Base-by-base conservation (phyloP, 768 basidiomycete species). In the Leucocoprinus leucothites region DNA sequence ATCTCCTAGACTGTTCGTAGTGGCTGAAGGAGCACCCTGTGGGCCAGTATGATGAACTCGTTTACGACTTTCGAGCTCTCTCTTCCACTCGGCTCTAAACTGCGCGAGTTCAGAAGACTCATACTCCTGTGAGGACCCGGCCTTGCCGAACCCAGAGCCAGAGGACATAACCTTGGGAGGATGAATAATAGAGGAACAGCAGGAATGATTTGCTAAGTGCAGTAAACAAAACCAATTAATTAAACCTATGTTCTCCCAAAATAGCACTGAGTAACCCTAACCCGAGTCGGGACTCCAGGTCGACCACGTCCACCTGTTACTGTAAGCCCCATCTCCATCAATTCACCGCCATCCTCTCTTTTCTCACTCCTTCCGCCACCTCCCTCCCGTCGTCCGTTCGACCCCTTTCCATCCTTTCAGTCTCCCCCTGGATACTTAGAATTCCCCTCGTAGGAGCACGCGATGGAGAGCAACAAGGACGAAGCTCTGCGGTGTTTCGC, bases 401-500 rank as follows among this genome's bases (percentile, higher is more conserved):
- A 18, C 24, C 5, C 43, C 6, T 24, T 8, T 19, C 21, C 9
- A 13, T 45, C 8, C 14, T 43, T 44, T 8, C 13, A 16, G 3
- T 14, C n/a, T n/a, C n/a, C n/a, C n/a, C n/a, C n/a, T n/a, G n/a
- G n/a, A n/a, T n/a, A n/a, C n/a, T n/a, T n/a, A n/a, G n/a, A n/a
- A n/a, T n/a, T n/a, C n/a, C n/a, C n/a, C n/a, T n/a, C n/a, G n/a
- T n/a, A n/a, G n/a, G n/a, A n/a, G n/a, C n/a, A 18, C 19, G 40
- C 40, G 36, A 89, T 91, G 89, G 89, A 90, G 69, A 86, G 87
- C 70, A 96, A 96, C 77, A 91, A 84, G 62, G 93, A 96, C 66
- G 93, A 96, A 71, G 93, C 93, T 34, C 68, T 87, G 55, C 85
- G 88, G 63, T 92, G 91, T 66, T 79, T 96, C 48, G 67, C 72